Conservation (phyloP, 2,329 filamentous ascomycete genomes). For the Exophiala mesophila region DNA sequence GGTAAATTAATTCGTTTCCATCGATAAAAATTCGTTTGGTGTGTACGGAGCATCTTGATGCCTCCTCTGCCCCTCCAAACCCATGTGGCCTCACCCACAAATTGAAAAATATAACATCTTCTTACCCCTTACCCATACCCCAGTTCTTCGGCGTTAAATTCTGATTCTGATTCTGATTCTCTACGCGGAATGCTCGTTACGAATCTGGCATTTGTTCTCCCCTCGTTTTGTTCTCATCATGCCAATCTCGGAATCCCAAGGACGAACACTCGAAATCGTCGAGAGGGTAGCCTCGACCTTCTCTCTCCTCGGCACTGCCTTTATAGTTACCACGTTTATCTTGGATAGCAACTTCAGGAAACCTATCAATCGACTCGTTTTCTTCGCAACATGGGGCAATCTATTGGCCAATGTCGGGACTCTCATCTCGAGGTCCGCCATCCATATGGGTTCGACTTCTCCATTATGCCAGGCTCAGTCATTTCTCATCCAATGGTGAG, state of each 20-base stretch:
- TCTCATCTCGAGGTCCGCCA: constrained; percentile 62
- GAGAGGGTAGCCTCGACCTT: constrained; percentile 66
- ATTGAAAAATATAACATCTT: too few relatives aligned
- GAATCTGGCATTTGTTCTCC: too few relatives aligned
- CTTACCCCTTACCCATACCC: too few relatives aligned
- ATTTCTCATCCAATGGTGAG: constrained; percentile 77
- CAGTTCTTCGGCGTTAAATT: too few relatives aligned
- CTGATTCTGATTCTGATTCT: too few relatives aligned
- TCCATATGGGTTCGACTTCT: constrained; percentile 45
- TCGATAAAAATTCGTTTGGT: too few relatives aligned
- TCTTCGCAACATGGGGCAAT: constrained; percentile 79
- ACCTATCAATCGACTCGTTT: constrained; percentile 80
- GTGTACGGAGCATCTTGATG: too few relatives aligned
- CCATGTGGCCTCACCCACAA: too few relatives aligned
- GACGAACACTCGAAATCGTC: constrained; percentile 55
- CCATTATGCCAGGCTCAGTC: constrained; percentile 70
- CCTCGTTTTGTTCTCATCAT: constrained; percentile 12
- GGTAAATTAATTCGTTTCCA: too few relatives aligned
- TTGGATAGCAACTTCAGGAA: constrained; percentile 69
- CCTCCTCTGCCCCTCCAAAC: too few relatives aligned
- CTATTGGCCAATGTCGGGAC: constrained; percentile 72
- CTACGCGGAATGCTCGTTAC: too few relatives aligned
- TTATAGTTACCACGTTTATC: constrained; percentile 68
- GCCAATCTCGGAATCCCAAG: constrained; percentile 31
- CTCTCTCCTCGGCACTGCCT: constrained; percentile 64